Percentiles rank a stretch among this genome's conserved stretches.
Conservation (phyloP, 305 asterid species). For the Lippia alba region DNA sequence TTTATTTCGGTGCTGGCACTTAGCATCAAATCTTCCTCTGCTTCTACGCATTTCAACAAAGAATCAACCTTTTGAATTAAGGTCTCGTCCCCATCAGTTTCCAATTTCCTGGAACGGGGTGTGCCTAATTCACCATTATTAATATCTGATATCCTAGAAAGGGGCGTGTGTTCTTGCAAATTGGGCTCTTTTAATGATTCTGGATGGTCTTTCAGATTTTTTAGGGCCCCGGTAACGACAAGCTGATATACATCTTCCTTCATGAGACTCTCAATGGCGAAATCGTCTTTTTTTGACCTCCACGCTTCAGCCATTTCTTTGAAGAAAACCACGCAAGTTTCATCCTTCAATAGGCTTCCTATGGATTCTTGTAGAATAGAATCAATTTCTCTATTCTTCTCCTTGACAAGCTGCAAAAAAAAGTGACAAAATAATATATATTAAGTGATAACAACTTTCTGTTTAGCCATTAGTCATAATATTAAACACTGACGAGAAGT, state of each 20-base stretch:
- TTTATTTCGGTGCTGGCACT: slow-evolving; percentile 49
- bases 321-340: slow-evolving; percentile 41
- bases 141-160: slow-evolving; percentile 27
- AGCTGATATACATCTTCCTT: slow-evolving; percentile 48
- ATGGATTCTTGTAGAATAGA: slow-evolving; percentile 9
- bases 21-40: slow-evolving; percentile 54
- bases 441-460: too few relatives aligned
- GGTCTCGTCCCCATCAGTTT: slow-evolving; percentile 42
- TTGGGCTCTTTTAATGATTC: slow-evolving; percentile 21
- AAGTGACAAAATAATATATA: too few relatives aligned
- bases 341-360: slow-evolving; percentile 45
- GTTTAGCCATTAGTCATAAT: too few relatives aligned
- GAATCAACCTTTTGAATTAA: slow-evolving; percentile 47
- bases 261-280: slow-evolving; percentile 39
- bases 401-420: neutral
- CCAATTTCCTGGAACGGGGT: slow-evolving; percentile 39
- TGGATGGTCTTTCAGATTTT: slow-evolving; percentile 27
- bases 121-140: slow-evolving; percentile 31
- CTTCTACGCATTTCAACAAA: slow-evolving; percentile 40
- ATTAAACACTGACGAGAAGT: too few relatives aligned
- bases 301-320: slow-evolving; percentile 45
- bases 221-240: slow-evolving; percentile 40
- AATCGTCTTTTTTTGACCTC: slow-evolving; percentile 42
- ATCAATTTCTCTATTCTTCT: slow-evolving; percentile 3
- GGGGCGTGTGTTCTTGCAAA: slow-evolving; percentile 33